Base-by-base conservation (phyloP, 768 basidiomycete genomes). In the Mycena leptocephala region DNA sequence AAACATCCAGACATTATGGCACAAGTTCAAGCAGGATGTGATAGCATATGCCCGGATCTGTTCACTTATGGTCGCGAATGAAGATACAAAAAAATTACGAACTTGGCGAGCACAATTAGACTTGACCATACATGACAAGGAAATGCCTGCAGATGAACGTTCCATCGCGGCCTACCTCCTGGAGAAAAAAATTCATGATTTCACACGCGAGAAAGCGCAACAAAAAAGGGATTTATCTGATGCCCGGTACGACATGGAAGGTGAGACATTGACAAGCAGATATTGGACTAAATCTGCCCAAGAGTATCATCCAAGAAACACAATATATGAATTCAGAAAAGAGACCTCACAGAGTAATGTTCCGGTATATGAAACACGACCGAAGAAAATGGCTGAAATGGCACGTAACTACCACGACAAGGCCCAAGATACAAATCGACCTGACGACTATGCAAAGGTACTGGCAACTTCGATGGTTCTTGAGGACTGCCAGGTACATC, bases 301-400 rank as follows among this genome's bases (percentile, higher is more conserved):
- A n/a, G n/a, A n/a, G n/a, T n/a, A n/a, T n/a, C n/a, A n/a, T n/a
- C n/a, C n/a, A n/a, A n/a, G 24, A 26, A 26, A 24, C 51, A 53
- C 13, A 24, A 24, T 58, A 58, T 30, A 58, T 30, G n/a, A 32
- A 61, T 13, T 32, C 58, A 16, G 28, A 37, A 37, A 61, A 32
- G n/a, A 1, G 11, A 10, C 22, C 10, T 2, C 33, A 37, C 22
- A 30, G 20, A n/a, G 58, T 61, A 3, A 61, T 61, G 58, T n/a
- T 75, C 14, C 46, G 11, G 24, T 35, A 7, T 71, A 61, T 18
- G 43, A 61, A 62, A 39, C 70, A 24, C 22, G 48, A 35, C 65
- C 65, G 10, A 51, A 35, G 33, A 35, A 53, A n/a, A 67, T 67
- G 46, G 65, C 46, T 8, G 46, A 67, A 37, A 66, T 66, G 46